Percentiles rank a stretch among this genome's conserved stretches.
Conservation (phyloP, 2,329 filamentous ascomycete species). For the Parasarocladium wereldwijsianum region DNA sequence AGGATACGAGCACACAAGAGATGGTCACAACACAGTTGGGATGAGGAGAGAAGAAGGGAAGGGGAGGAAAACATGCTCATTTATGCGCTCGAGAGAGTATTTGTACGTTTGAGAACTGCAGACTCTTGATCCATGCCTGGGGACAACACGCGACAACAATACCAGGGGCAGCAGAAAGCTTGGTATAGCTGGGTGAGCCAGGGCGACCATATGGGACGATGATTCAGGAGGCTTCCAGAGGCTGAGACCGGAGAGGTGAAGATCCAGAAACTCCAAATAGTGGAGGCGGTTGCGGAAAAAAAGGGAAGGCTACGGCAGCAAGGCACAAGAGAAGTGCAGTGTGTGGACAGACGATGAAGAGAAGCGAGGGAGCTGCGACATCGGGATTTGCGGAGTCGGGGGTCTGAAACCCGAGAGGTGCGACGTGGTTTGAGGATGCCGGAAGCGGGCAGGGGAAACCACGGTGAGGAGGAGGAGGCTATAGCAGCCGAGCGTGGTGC, state of each 20-base stretch:
- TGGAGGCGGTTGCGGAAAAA: not conserved
- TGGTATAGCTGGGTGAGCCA: not conserved
- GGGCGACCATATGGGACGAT: not conserved
- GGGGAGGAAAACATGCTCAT: conserved; percentile 4
- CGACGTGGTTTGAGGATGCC: conserved; percentile 4
- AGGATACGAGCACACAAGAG: conserved; percentile 7
- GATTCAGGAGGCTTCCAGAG: conserved; percentile 1
- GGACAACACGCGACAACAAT: conserved; percentile 1
- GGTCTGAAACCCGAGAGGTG: conserved; percentile 4
- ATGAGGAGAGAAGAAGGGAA: conserved; percentile 11
- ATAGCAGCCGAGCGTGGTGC: not conserved
- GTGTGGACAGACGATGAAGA: too few species aligned
- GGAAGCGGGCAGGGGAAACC: not conserved
- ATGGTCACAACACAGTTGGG: conserved; percentile 6
- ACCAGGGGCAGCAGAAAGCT: conserved; percentile 2
- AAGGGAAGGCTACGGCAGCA: not conserved
- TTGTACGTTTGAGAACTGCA: conserved; percentile 6
- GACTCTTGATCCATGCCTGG: not conserved
- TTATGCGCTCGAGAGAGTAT: conserved; percentile 6
- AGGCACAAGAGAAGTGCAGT: too few species aligned
- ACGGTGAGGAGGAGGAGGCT: not conserved
- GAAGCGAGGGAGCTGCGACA: not conserved
- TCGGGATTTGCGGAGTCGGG: conserved; percentile 1
- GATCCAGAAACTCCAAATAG: not conserved
- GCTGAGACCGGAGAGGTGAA: conserved; percentile 4